These are phyloP conservation scores for Ottelia alismoides DNA, from an alignment of 106 monocot genomes.

Conservation along the genomic window DNA sequence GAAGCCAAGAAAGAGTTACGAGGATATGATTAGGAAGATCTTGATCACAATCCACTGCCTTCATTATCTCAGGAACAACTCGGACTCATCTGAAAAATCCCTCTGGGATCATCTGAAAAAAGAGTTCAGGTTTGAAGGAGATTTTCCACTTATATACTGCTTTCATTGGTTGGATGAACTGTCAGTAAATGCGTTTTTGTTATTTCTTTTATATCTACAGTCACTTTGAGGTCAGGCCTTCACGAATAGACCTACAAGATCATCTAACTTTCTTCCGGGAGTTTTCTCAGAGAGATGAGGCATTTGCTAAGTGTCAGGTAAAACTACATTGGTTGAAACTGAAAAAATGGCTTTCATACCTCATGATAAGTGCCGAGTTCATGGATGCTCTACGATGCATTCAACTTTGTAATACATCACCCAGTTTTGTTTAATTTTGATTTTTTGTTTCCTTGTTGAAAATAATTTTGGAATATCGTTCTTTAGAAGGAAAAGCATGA, in stretches of 20 bases:
- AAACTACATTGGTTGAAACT: background rate
- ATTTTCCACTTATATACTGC: background rate
- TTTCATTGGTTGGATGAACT: background rate
- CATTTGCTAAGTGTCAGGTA: background rate
- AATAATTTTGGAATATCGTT: no score
- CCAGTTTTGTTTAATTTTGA: no score
- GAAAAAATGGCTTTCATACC: no score
- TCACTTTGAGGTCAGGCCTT: background rate
- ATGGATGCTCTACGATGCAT: no score
- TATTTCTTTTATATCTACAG: constrained; percentile 1
- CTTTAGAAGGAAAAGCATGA: no score
- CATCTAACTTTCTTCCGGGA: background rate
- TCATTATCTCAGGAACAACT: constrained; percentile 8
- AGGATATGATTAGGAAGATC: constrained; percentile 6
- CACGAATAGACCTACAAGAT: background rate
- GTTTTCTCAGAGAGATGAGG: background rate
- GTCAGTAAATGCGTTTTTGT: background rate
- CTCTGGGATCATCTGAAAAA: constrained; percentile 10
- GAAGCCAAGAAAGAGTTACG: constrained; percentile 8
- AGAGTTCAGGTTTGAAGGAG: constrained; percentile 3
- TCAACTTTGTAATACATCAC: no score
- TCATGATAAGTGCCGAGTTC: no score
- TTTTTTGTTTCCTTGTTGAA: no score
- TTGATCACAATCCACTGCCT: constrained; percentile 7
- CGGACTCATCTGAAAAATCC: constrained; percentile 1